Percentiles rank a stretch among this genome's conserved stretches.
Evolutionary conservation across 1,139 yeast genomes (phyloP).

Genomic region (Spathaspora jeffriesii): DNA sequence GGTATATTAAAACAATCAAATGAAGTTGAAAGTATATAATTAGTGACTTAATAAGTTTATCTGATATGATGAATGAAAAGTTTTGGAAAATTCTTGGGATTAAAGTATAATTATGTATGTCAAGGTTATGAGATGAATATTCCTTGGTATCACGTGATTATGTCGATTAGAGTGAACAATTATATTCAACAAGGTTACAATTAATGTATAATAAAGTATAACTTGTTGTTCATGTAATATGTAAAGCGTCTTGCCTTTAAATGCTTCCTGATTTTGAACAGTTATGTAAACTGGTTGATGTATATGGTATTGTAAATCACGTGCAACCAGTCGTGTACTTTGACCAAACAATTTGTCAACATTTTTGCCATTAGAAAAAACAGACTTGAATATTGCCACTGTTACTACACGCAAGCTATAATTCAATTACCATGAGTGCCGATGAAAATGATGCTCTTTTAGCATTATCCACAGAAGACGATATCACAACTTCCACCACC

Average conservation of each 20-base stretch:
- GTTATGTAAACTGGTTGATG: background rate
- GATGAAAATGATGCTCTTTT: slow-evolving; percentile 73
- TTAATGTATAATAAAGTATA: too few relatives aligned
- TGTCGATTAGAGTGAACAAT: too few relatives aligned
- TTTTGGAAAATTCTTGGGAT: too few relatives aligned
- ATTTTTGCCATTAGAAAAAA: background rate
- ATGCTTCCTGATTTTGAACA: too few relatives aligned
- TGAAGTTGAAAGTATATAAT: background rate
- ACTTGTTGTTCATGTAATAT: too few relatives aligned
- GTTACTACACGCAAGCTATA: background rate
- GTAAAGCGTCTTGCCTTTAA: too few relatives aligned
- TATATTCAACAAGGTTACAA: too few relatives aligned
- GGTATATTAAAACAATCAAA: background rate
- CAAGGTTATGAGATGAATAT: too few relatives aligned
- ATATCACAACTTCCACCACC: slow-evolving; percentile 29
- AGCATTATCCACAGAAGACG: slow-evolving; percentile 62
- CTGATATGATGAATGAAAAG: too few relatives aligned
- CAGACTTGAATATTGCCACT: background rate
- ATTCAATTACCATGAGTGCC: slow-evolving; percentile 42
- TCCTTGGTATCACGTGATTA: too few relatives aligned
- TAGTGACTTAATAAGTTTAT: too few relatives aligned
- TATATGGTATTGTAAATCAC: background rate
- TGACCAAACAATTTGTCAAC: background rate
- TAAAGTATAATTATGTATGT: too few relatives aligned
- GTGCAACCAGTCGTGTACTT: background rate